Base-by-base conservation (phyloP, 2,329 filamentous ascomycete genomes). In the Diaporthe sp. region DNA sequence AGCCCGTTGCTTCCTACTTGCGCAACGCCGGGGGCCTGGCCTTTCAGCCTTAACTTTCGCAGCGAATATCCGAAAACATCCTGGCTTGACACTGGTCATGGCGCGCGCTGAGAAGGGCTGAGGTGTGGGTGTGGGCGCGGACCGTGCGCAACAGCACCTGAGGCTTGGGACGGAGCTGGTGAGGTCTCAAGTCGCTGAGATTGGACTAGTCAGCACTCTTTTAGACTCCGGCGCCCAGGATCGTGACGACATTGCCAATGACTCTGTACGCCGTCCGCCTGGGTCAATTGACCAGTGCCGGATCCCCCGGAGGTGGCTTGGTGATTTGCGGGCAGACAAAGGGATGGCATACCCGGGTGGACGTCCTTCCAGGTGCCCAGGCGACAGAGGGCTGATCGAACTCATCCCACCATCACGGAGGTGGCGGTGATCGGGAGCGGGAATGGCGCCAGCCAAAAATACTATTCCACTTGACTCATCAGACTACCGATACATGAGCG, bases 121-220 rank as follows among this genome's bases (percentile, higher is more conserved):
- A 68, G 64, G 47, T 52, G 61, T 50, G 30, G 45, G 45, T 68
- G 64, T 54, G 64, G 47, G 33, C 64, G 64, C 33, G 64, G 54
- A 54, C 64, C 64, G 64, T 68, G 64, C 64, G 64, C 64, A 0
- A 13, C 64, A 54, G 33, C 47, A 54, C 22, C 64, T 68, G 47
- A 68, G n/a, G 64, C 64, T 68, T 68, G 64, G 64, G 64, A 68
- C 33, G 64, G 64, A 40, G 30, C 25, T 54, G 40, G 47, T 38
- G 45, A 30, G 35, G 64, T 68, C 64, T 68, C 64, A 68, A 38
- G 30, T 68, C 64, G 64, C 64, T 68, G 33, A 68, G 64, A 54
- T 54, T 38, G 64, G 64, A 68, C 64, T 68, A 68, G 64, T 40
- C 64, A 22, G 6, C 64, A 54, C 64, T 40, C 47, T 54, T 52